Evolutionary conservation across 1,284 basidiomycete genomes (phyloP).

Genomic region (Polyporus tsugae): DNA sequence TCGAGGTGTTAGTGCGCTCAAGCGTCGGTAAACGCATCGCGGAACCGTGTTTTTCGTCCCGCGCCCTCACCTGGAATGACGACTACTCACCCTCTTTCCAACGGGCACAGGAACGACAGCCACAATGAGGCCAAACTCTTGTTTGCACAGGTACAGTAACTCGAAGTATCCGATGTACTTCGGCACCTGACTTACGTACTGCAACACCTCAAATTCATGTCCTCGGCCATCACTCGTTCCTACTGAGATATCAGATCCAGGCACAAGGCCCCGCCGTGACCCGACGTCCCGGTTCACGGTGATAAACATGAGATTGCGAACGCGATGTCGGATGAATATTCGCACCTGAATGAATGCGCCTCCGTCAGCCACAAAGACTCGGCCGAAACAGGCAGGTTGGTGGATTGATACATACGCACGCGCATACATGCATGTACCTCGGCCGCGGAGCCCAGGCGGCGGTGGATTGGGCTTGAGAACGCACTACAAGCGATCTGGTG

Average conservation of each 20-base stretch:
- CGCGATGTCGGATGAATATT: not conserved
- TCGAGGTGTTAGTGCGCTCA: not conserved
- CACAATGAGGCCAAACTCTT: not conserved
- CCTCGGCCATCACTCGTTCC: not conserved
- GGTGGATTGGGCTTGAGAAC: too few species aligned
- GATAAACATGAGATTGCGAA: constrained; percentile 6
- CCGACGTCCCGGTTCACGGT: not conserved
- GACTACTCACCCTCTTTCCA: not conserved
- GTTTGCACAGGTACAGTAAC: too few species aligned
- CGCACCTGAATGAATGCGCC: not conserved
- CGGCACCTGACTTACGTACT: not conserved
- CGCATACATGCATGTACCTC: not conserved
- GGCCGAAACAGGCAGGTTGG: not conserved
- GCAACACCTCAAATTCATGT: not conserved
- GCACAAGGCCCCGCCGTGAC: not conserved
- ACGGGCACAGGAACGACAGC: not conserved
- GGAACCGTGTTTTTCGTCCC: not conserved
- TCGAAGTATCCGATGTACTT: not conserved
- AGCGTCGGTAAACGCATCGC: not conserved
- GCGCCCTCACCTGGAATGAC: not conserved
- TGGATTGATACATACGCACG: not conserved
- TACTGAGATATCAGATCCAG: constrained; percentile 3
- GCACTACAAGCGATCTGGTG: too few species aligned
- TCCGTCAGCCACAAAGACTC: not conserved
- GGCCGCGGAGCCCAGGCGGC: too few species aligned